phyloP scores from a whole-genome alignment of 148 eudicot species.

The Chenopodium suecicum region DNA sequence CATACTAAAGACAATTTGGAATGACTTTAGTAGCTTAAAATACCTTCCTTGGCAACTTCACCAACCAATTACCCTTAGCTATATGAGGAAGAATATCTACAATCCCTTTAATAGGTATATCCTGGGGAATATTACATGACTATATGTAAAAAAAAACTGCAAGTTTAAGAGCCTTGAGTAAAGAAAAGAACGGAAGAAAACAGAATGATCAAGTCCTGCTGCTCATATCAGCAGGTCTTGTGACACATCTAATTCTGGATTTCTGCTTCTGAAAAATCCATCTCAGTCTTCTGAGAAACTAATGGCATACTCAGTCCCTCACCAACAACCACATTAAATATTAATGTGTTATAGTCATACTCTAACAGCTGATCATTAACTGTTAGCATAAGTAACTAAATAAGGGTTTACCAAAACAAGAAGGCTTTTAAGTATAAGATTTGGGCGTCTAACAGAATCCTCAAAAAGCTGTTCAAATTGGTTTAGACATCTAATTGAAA shows the following conservation, averaged over 20 bases:
- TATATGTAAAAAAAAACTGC: not conserved
- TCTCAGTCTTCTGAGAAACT: not conserved
- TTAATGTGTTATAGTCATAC: too few species aligned
- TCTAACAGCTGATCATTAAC: too few species aligned
- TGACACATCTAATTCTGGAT: not conserved
- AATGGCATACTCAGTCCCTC: not conserved
- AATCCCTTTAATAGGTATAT: not conserved
- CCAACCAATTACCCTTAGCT: not conserved
- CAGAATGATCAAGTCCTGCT: not conserved
- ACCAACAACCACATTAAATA: not conserved
- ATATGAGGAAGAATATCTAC: not conserved
- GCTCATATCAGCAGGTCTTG: not conserved
- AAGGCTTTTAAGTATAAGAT: too few species aligned
- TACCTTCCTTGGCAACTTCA: not conserved
- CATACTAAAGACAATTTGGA: not conserved
- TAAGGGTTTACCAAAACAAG: too few species aligned
- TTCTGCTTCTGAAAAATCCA: not conserved
- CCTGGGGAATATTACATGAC: not conserved
- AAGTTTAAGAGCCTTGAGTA: not conserved
- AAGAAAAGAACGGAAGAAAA: not conserved
- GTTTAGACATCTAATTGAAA: not conserved
- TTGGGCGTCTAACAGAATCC: not conserved
- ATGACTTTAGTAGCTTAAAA: not conserved
- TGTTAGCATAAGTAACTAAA: too few species aligned
- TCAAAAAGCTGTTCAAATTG: not conserved